These are phyloP conservation scores for Globisporangium okanoganense DNA, from an alignment of 352 stramenopile genomes.

Conservation along the genomic window DNA sequence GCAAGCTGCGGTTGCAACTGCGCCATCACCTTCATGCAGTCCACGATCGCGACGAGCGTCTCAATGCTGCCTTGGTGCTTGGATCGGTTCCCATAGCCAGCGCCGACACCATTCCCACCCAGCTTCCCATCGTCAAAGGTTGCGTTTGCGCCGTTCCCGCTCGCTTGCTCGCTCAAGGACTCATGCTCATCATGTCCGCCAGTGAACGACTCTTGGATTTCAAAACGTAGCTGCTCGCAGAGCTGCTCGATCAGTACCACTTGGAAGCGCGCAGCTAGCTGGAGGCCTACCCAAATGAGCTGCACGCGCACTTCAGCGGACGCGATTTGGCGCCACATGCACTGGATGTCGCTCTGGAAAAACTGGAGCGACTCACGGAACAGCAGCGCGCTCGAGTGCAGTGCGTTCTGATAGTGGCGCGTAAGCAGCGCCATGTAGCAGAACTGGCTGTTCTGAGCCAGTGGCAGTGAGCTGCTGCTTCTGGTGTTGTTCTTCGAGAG, in stretches of 20 bases:
- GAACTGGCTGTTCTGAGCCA: slow-evolving; percentile 10
- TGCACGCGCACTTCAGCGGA: slow-evolving; percentile 48
- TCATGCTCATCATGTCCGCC: slow-evolving; percentile 19
- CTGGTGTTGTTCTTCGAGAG: slow-evolving; percentile 32
- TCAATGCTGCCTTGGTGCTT: slow-evolving; percentile 17
- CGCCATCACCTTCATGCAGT: slow-evolving; percentile 34
- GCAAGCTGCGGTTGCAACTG: slow-evolving; percentile 23
- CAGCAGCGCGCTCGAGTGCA: slow-evolving; percentile 24
- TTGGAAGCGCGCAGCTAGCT: slow-evolving; percentile 30
- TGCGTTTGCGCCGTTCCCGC: not conserved
- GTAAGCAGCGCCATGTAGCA: slow-evolving; percentile 59
- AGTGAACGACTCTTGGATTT: slow-evolving; percentile 17
- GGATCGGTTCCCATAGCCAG: slow-evolving; percentile 13
- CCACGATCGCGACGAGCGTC: slow-evolving; percentile 30
- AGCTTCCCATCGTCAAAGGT: slow-evolving; percentile 42
- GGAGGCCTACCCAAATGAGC: slow-evolving; percentile 53
- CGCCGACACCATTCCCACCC: slow-evolving; percentile 18
- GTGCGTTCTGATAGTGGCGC: slow-evolving; percentile 45
- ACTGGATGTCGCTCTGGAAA: slow-evolving; percentile 52
- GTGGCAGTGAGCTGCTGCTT: not conserved
- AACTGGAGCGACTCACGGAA: slow-evolving; percentile 63
- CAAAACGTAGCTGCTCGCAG: slow-evolving; percentile 36
- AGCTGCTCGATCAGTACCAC: slow-evolving; percentile 35
- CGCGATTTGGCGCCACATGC: slow-evolving; percentile 39
- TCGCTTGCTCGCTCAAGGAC: slow-evolving; percentile 14